Base-by-base conservation (phyloP, 768 basidiomycete species). In the Mycena rosella region DNA sequence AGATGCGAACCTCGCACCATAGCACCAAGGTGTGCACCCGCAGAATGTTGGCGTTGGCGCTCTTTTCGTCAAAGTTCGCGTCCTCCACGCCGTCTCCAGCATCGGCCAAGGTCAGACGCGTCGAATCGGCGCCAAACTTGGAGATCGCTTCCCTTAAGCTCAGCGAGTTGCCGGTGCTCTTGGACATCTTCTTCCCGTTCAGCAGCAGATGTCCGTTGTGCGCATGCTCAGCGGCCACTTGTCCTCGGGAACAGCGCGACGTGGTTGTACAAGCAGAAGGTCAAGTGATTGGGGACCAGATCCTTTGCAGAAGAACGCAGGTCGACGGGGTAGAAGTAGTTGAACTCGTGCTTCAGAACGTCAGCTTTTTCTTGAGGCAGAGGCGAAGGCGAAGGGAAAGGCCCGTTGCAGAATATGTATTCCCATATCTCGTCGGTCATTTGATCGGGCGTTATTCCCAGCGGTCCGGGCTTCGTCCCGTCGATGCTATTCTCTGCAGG, bases 391-490 rank as follows among this genome's bases (percentile, higher is more conserved):
- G 83, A 78, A n/a, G 92, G 93, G 88, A 87, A 94, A 24, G 92
- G 87, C 1, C 91, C 93, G 53, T 89, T 79, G 75, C 89, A 87
- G 79, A 96, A 91, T 70, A 99, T 81, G 81, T 98, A 97, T 69
- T 98, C 96, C 96, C 96, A 99, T 55, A 96, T 87, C 77, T 96
- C 97, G 80, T 99, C 97, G 0, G 96, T 98, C 94, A 99, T 91
- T 74, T 98, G 94, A 36, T 95, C 93, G 18, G 95, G 82, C 0
- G 88, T 91, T 75, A 99, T 90, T 61, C 93, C 94, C 60, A 98
- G 82, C 20, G 93, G 90, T 5, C 98, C 97, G 24, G 89, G 87
- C 57, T 86, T 85, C 69, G 84, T 87, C 26, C 98, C 98, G 54
- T 94, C 90, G 73, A 97, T 86, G 72, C 88, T 89, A 63, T 87